Conservation (phyloP, 164 flowering plant genomes). For the Macadamia tetraphylla region DNA sequence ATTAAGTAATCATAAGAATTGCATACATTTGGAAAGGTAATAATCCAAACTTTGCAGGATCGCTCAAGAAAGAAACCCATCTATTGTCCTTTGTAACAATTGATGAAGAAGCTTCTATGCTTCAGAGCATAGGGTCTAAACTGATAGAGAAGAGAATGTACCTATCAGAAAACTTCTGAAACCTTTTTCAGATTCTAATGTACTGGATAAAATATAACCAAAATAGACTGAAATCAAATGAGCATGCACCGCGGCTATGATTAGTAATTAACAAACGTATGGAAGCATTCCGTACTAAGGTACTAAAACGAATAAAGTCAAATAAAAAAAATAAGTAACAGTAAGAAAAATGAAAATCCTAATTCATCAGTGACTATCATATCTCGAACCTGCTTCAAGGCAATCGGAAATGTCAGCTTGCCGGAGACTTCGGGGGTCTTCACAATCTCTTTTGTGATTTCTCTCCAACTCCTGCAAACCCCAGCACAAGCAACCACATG, state of each 20-base stretch:
- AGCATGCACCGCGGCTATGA: too few species aligned
- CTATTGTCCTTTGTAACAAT: not conserved
- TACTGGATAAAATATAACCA: not conserved
- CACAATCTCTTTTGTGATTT: conserved; percentile 64
- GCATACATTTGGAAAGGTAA: not conserved
- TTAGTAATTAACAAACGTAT: too few species aligned
- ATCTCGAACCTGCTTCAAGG: conserved; percentile 69
- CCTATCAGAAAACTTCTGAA: not conserved
- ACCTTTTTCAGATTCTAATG: not conserved
- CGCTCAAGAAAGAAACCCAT: not conserved
- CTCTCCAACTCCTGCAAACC: conserved; percentile 85
- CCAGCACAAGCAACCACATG: conserved; percentile 80
- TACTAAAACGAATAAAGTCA: not conserved
- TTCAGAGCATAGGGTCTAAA: not conserved
- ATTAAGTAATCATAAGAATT: not conserved
- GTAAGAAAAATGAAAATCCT: not conserved
- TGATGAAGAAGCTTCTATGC: not conserved
- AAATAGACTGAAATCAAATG: not conserved
- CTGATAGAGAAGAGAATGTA: not conserved
- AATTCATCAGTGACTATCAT: not conserved
- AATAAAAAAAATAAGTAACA: not conserved
- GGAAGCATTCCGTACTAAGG: not conserved
- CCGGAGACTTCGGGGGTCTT: conserved; percentile 64
- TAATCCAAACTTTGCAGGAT: not conserved
- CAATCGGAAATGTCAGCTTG: conserved; percentile 75